Conservation (phyloP, 495 filamentous ascomycete species). For the Jackrogersella multiformis region DNA sequence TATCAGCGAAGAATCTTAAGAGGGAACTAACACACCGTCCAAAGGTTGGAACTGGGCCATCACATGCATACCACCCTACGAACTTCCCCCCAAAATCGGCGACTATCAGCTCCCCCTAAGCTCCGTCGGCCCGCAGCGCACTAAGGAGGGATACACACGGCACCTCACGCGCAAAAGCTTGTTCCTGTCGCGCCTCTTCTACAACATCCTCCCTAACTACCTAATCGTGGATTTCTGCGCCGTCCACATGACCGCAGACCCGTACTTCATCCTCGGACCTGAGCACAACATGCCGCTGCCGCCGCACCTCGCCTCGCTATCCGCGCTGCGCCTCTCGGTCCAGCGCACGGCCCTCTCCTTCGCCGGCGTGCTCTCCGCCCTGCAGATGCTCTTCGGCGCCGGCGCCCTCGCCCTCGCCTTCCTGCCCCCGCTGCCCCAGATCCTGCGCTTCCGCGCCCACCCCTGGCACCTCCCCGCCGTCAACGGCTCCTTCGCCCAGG, state of each 20-base stretch:
- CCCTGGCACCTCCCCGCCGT: conserved; percentile 72
- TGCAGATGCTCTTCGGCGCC: conserved; percentile 61
- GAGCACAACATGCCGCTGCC: conserved; percentile 52
- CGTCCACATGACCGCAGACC: conserved; percentile 72
- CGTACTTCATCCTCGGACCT: conserved; percentile 72
- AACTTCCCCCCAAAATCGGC: conserved; percentile 50
- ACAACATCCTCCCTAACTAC: conserved; percentile 62
- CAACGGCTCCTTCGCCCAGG: conserved; percentile 65
- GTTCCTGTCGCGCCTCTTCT: conserved; percentile 56
- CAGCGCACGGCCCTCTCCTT: conserved; percentile 62
- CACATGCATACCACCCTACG: conserved; percentile 64
- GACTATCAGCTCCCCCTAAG: conserved; percentile 51
- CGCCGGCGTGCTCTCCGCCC: conserved; percentile 60
- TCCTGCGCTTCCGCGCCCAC: conserved; percentile 57
- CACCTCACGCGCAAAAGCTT: conserved; percentile 54
- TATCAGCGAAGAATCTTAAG: neutral
- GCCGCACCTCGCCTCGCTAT: conserved; percentile 53
- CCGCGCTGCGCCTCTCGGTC: conserved; percentile 51
- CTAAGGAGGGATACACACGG: conserved; percentile 48
- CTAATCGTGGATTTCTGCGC: conserved; percentile 73
- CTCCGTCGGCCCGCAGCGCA: conserved; percentile 49
- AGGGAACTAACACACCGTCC: neutral
- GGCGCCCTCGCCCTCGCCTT: conserved; percentile 59
- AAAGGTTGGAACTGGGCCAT: conserved; percentile 83
- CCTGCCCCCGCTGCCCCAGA: conserved; percentile 52